Evolutionary conservation across 2,329 filamentous ascomycete species (phyloP), one percentile per base, ranked within the genome.

Genomic region (Fusarium sp.): DNA sequence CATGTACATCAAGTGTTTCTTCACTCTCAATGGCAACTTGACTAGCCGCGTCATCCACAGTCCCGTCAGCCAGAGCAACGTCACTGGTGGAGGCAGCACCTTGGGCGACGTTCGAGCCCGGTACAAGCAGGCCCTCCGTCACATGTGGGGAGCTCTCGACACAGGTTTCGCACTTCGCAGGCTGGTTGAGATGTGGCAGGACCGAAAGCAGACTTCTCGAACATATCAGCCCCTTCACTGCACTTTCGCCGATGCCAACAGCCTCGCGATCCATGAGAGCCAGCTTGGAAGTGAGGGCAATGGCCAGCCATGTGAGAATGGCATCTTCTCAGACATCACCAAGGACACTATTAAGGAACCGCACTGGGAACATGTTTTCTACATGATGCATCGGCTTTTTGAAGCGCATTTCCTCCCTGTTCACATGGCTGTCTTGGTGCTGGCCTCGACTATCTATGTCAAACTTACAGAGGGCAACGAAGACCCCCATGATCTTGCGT

Each of bases 1-100:
- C 84, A 94, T 94, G 92, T 93, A 93, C 79, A 86, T 94, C 71
- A 94, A 94, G 85, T 94, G 91, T 80, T 94, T 94, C 84, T 94
- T 94, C 74, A 91, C 91, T 1, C 87, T 93, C 20, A 92, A 92
- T 70, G 92, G 92, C 4, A 91, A 93, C 79, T 80, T 94, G 63
- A 91, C 90, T 14, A 88, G 89, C 56, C 87, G 88, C 58, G 90
- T 91, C 5, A 87, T 94, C 33, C 84, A 91, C 75, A 91, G 90
- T 70, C 92, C 92, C 3, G 91, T 93, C 67, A 94, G 92, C 82
- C 92, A 94, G 80, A 93, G 88, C 82, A 94, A 94, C 77, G 91
- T 94, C 60, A 90, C 89, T 58, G 91, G 89, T 50, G 88, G 89
- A 38, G 87, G 87, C 11, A 84, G 82, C 45, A 87, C 89, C 68